Evolutionary conservation across 192 early-diverging fungal genomes (phyloP).

Genomic region (Coemansia reversa): DNA sequence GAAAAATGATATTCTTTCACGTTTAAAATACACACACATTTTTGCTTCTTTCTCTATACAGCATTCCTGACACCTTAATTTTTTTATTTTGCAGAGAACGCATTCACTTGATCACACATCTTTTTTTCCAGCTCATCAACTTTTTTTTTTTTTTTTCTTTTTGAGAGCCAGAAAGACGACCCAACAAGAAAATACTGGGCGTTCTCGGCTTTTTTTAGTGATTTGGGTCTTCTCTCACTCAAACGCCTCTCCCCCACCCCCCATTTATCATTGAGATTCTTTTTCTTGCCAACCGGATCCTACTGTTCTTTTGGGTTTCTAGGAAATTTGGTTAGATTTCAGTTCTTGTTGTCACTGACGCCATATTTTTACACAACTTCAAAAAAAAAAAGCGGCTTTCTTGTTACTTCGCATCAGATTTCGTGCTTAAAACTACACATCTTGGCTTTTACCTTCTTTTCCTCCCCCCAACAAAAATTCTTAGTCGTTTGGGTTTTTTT

Average conservation of each 20-base stretch:
- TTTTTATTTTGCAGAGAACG: too few species aligned
- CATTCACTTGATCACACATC: too few species aligned
- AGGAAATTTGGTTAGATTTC: neutral
- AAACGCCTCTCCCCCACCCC: too few species aligned
- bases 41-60: constrained; percentile 4
- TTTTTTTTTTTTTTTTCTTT: too few species aligned
- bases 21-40: neutral
- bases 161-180: too few species aligned
- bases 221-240: too few species aligned
- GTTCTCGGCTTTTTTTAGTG: too few species aligned
- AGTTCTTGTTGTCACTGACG: constrained; percentile 4
- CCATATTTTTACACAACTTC: constrained; percentile 11
- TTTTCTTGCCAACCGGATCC: neutral
- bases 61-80: neutral
- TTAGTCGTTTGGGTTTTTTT: neutral
- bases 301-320: neutral
- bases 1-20: neutral
- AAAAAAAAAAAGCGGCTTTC: constrained; percentile 1
- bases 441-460: neutral
- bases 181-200: too few species aligned
- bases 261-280: too few species aligned
- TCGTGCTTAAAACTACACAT: constrained; percentile 1
- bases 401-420: neutral
- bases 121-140: too few species aligned
- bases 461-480: too few species aligned